Conservation (phyloP, 2,329 filamentous ascomycete genomes). For the Ustulina deusta region DNA sequence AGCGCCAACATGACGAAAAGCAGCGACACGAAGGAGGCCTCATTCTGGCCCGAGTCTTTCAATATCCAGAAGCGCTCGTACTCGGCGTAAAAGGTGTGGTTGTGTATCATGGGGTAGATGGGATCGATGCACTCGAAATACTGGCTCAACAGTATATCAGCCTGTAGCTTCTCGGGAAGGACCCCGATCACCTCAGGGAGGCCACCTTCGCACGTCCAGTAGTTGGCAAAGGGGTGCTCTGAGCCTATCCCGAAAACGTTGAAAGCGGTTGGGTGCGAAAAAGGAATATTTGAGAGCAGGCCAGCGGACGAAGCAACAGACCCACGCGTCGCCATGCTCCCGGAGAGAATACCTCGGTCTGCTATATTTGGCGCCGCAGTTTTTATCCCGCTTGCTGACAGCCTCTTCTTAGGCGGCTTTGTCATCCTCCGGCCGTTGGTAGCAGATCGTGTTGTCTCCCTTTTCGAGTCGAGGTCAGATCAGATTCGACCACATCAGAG, state of each 20-base stretch:
- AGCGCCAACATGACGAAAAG: slow-evolving; percentile 83
- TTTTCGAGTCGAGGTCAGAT: slow-evolving; percentile 48
- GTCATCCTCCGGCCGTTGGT: slow-evolving; percentile 91
- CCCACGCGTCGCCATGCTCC: slow-evolving; percentile 61
- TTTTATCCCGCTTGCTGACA: slow-evolving; percentile 53
- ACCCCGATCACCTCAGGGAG: slow-evolving; percentile 80
- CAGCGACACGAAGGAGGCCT: slow-evolving; percentile 77
- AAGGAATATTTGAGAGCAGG: slow-evolving; percentile 78
- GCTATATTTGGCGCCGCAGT: slow-evolving; percentile 66
- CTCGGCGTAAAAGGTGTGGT: slow-evolving; percentile 79
- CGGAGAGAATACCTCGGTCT: slow-evolving; percentile 62
- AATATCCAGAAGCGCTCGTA: slow-evolving; percentile 83
- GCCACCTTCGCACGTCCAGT: slow-evolving; percentile 84
- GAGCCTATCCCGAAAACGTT: slow-evolving; percentile 85
- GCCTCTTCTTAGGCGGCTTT: slow-evolving; percentile 79
- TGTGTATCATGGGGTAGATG: slow-evolving; percentile 83
- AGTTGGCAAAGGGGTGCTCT: slow-evolving; percentile 84
- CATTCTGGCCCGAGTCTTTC: slow-evolving; percentile 68
- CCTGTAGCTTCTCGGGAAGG: slow-evolving; percentile 79
- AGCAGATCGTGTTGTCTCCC: slow-evolving; percentile 69
- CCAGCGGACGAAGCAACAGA: slow-evolving; percentile 68
- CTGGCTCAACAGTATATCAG: slow-evolving; percentile 73
- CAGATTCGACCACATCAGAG: slow-evolving; percentile 21
- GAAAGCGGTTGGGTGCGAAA: slow-evolving; percentile 75
- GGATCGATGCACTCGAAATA: slow-evolving; percentile 81